Percentiles rank a stretch among this genome's conserved stretches.
These are phyloP conservation scores for Lobosporangium transversale DNA, from an alignment of 192 early-diverging fungal species.

Conservation along the genomic window DNA sequence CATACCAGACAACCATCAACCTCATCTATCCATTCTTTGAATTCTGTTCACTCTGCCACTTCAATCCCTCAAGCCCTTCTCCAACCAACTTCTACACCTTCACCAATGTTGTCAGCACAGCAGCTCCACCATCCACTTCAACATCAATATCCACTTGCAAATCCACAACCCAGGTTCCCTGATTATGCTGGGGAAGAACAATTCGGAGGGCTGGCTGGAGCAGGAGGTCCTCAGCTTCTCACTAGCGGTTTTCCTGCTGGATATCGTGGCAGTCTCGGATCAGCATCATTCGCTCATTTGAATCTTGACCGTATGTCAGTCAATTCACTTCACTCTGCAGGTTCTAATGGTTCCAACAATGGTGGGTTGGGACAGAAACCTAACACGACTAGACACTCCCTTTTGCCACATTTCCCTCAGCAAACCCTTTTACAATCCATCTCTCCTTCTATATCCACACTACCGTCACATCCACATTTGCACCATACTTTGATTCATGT, in stretches of 20 bases:
- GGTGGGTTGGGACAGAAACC: slow-evolving; percentile 3
- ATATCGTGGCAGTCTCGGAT: slow-evolving; percentile 28
- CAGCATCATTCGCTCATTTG: background rate
- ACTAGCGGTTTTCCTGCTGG: slow-evolving; percentile 45
- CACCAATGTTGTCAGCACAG: background rate
- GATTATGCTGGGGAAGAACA: slow-evolving; percentile 43
- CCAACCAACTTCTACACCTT: background rate
- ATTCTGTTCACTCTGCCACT: background rate
- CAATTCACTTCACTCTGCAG: slow-evolving; percentile 23
- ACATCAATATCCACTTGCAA: background rate
- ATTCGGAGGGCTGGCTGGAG: background rate
- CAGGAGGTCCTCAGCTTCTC: slow-evolving; percentile 10
- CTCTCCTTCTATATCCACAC: background rate
- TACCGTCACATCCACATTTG: background rate
- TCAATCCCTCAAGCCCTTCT: background rate
- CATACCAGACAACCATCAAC: background rate
- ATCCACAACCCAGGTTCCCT: slow-evolving; percentile 23
- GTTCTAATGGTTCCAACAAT: slow-evolving; percentile 12
- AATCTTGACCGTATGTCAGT: slow-evolving; percentile 22
- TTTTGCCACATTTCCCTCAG: slow-evolving; percentile 10
- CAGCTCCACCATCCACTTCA: background rate
- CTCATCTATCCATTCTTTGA: too few relatives aligned
- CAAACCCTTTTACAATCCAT: background rate
- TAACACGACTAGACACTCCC: background rate
- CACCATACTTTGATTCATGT: slow-evolving; percentile 38